Base-by-base conservation (phyloP, 495 filamentous ascomycete species). In the Podospora pseudopauciseta region DNA sequence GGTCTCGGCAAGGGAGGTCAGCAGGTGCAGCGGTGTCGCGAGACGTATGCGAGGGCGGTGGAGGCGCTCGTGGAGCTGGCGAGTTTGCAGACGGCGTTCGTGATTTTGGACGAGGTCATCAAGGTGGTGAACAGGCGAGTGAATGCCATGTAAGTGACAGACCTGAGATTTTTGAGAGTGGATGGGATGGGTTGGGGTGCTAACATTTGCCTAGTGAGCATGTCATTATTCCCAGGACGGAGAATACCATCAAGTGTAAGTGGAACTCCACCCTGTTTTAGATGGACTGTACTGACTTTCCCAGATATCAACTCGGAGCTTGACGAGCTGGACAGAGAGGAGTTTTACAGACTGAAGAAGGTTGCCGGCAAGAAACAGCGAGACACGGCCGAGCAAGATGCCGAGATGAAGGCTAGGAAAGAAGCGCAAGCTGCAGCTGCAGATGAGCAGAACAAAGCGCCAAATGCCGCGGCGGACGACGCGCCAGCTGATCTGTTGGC, bases 121-220 rank as follows among this genome's bases (percentile, higher is more conserved):
- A 99, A 99, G 84, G 92, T 97, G 28, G 95, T 99, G 39, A 99
- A 98, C 78, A 88, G 95, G 69, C 90, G 95, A 92, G 94, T 98
- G 19, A 98, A 97, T 80, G 94, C 94, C 53, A 98, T 98, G 89
- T 95, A 82, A 84, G 88, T 82, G 32, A 23, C 23, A 23, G 23
- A 23, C 23, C 23, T 23, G 23, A 23, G 23, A 23, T 23, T 23
- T 23, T 23, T 23, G 1, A 23, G 23, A 23, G 23, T 16, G 13
- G 28, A 26, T 2, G 32, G 18, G 4, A 44, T 28, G 3, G 19
- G 16, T 60, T n/a, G 56, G 23, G 0, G 30, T 49, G 39, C 39
- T 49, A 49, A 49, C 9, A 58, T 9, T 27, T 55, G 63, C 88
- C 0, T n/a, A 63, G 85, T 78, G 94, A 96, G 80, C 93, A 99